Conservation (phyloP, 139 green algal genomes). For the Chlamydomonas schloesseri region DNA sequence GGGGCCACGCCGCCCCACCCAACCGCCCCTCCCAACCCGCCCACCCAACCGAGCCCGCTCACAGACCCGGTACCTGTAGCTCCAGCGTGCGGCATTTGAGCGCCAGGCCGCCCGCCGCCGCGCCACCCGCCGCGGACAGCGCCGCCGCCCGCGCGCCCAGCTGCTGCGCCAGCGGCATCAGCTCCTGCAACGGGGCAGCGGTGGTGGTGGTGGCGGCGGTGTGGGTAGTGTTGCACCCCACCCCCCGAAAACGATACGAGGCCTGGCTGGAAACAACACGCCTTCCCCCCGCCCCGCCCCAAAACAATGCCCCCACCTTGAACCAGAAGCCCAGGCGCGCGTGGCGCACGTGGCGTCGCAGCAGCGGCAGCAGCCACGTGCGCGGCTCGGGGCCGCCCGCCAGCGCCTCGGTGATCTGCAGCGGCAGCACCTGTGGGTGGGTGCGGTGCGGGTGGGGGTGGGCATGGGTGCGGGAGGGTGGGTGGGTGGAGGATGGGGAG, state of each 20-base stretch:
- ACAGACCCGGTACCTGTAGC: conserved; percentile 57
- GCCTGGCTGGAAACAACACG: no score
- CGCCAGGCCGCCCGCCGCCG: conserved; percentile 27
- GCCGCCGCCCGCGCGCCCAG: conserved; percentile 64
- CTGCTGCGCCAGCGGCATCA: conserved; percentile 80
- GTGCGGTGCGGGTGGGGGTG: neutral
- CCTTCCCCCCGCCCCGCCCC: no score
- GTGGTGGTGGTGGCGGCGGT: no score
- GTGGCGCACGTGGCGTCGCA: conserved; percentile 76
- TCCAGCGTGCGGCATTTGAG: conserved; percentile 67
- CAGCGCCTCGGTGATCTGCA: conserved; percentile 75
- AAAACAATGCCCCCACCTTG: neutral
- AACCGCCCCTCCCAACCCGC: no score
- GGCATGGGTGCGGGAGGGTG: neutral
- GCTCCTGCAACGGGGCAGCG: neutral
- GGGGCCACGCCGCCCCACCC: no score
- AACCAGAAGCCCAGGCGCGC: conserved; percentile 76
- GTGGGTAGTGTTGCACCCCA: no score
- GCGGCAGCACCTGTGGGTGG: conserved; percentile 64
- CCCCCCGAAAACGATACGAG: no score
- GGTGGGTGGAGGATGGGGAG: neutral
- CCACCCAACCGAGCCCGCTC: neutral
- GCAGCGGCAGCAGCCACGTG: conserved; percentile 93
- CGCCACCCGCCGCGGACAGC: conserved; percentile 14
- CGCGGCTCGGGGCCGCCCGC: conserved; percentile 65